Base-by-base conservation (phyloP, 2,329 filamentous ascomycete genomes). In the Pseudogymnoascus sp. region DNA sequence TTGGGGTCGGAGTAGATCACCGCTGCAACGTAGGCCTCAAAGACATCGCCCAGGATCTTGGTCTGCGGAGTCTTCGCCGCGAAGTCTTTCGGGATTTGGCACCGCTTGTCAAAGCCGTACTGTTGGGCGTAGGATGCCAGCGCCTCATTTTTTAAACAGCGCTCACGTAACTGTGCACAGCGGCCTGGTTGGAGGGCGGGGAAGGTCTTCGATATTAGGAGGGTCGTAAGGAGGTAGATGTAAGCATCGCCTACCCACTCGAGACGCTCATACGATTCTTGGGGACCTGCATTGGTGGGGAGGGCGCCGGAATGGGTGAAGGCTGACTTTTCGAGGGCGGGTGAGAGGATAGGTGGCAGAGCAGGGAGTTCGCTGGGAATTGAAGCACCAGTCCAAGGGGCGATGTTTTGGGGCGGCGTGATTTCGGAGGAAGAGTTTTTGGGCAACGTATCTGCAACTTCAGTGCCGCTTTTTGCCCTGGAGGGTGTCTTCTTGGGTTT, bases 231-330 rank as follows among this genome's bases (percentile, higher is more conserved):
- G 58, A 91, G 74, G 68, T 95, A 88, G 58, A 95, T 77, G 67
- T 92, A 92, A 18, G 89, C 87, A 70, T 97, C 92, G 5, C 92
- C 92, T 6, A 96, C 78, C 75, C 92, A 91, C 72, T 97, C 92
- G 5, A 96, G 82, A 15, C 83, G 82, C 68, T 96, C 92, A 72
- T 96, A 96, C 67, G 58, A 76, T 70, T 45, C 76, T 73, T 28
- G 68, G 67, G 57, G 72, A 66, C 15, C 62, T 73, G 23, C 68
- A 10, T 57, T 57, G 30, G 55, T 35, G 18, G 33, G 19, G 6
- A 70, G 60, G 38, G 68, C 65, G 12, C 66, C 68, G 34, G 52
- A 74, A 66, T 92, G 89, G 0, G 81, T 89, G 67, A 92, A 86
- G 9, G 84, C 82, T 13, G 83, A 80, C 23, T 73, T 74, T 66